A percentile compares a stretch with the other conserved stretches of the same genome.
These are phyloP conservation scores for Elsinoe ampelina DNA, from an alignment of 2,329 filamentous ascomycete species.

Conservation along the genomic window DNA sequence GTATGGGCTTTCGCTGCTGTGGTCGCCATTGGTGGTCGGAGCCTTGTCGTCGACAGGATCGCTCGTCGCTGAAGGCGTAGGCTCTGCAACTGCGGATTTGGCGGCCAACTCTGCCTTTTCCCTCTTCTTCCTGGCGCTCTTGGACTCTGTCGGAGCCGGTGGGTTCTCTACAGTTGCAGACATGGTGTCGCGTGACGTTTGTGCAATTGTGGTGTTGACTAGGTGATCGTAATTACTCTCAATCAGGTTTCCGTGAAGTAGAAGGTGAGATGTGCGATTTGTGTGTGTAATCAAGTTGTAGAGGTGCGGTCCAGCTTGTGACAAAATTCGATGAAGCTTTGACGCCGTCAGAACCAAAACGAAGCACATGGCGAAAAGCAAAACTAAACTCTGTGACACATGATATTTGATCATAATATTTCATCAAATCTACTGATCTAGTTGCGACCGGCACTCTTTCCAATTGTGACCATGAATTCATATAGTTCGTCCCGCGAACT, in stretches of 20 bases:
- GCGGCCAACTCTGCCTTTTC: conserved; percentile 34
- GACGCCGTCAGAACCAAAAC: too few species aligned
- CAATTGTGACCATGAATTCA: not conserved
- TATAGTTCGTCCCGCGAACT: not conserved
- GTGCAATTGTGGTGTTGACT: not conserved
- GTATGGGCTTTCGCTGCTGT: conserved; percentile 61
- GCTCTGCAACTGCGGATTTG: conserved; percentile 23
- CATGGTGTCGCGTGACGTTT: conserved; percentile 38
- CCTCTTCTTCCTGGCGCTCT: conserved; percentile 46
- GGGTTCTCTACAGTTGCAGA: conserved; percentile 57
- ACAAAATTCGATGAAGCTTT: not conserved
- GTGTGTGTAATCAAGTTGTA: not conserved
- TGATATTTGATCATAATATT: not conserved
- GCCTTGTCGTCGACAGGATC: conserved; percentile 23
- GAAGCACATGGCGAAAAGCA: too few species aligned
- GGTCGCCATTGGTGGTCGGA: conserved; percentile 50
- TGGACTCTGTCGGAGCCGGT: conserved; percentile 48
- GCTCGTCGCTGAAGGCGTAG: conserved; percentile 20
- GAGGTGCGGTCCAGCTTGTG: too few species aligned
- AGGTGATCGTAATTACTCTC: too few species aligned
- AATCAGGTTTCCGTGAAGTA: too few species aligned
- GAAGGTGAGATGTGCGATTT: not conserved
- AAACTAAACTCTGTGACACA: not conserved
- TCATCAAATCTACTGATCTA: not conserved
- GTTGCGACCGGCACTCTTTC: too few species aligned